Evolutionary conservation across 1,139 yeast genomes (phyloP).

Genomic region (Zygotorulaspora mrakii): DNA sequence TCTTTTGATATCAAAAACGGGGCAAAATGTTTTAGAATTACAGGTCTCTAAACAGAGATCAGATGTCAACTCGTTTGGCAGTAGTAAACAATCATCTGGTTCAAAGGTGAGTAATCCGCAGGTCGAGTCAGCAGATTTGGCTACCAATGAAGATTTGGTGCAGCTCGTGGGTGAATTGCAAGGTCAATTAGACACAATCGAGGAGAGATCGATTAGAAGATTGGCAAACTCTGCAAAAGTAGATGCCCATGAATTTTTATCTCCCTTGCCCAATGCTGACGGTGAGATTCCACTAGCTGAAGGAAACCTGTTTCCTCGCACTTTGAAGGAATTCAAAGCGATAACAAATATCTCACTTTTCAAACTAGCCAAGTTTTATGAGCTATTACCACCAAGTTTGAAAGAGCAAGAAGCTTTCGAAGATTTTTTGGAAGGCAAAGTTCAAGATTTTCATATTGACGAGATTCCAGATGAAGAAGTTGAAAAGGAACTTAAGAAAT

Average conservation of each 20-base stretch:
- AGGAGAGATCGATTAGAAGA: constrained; percentile 62
- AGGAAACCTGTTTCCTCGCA: constrained; percentile 52
- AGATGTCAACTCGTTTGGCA: constrained; percentile 32
- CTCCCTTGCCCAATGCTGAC: constrained; percentile 63
- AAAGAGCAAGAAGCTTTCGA: constrained; percentile 48
- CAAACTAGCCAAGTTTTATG: constrained; percentile 65
- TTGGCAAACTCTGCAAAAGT: constrained; percentile 48
- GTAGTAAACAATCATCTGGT: constrained; percentile 7
- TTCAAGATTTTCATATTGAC: constrained; percentile 35
- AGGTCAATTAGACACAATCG: constrained; percentile 71
- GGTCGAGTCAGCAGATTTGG: constrained; percentile 57
- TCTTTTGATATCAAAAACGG: constrained; percentile 56
- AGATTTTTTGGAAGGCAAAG: constrained; percentile 46
- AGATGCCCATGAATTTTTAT: constrained; percentile 42
- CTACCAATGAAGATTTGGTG: constrained; percentile 77
- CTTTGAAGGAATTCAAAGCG: constrained; percentile 50
- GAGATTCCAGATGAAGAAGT: constrained; percentile 31
- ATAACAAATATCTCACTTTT: constrained; percentile 47
- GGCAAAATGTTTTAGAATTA: constrained; percentile 66
- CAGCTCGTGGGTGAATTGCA: constrained; percentile 86
- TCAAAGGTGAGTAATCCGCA: constrained; percentile 17
- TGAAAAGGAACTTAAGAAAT: constrained; percentile 36
- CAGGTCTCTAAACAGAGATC: constrained; percentile 51
- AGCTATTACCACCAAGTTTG: constrained; percentile 51
- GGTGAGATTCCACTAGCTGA: constrained; percentile 60